Evolutionary conservation across 1,284 basidiomycete species (phyloP), one percentile per base, ranked within the genome.

Genomic region (Fistulinella cinereoalba): DNA sequence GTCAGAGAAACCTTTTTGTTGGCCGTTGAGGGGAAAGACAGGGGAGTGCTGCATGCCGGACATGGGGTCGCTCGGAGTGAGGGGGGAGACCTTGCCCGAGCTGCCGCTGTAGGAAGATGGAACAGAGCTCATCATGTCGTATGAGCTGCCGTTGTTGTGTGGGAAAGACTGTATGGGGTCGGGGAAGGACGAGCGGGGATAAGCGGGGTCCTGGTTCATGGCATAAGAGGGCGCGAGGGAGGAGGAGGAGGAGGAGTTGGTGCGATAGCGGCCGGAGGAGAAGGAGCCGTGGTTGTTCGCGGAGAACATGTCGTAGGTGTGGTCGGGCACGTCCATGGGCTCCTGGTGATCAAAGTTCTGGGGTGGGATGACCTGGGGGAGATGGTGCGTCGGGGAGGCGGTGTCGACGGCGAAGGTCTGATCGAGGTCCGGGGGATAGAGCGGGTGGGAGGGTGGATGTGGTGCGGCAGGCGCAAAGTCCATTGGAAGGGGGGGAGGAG

Each of bases 61-160:
- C 46, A 79, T 77, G 37, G 80, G 69, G 63, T 88, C 85, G 56
- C 65, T 81, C 32, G 84, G 85, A 6, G 83, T 84, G 38, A 86
- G 71, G 0, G 85, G 85, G 15, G 86, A 88, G 39, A 82, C 80
- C 64, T 86, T 86, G 52, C 83, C 83, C 49, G 80, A 83, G 66
- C 73, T 76, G 31, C 60, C 56, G 58, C 80, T 75, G 40, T 72
- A 80, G 2, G 82, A 82, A 10, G 75, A 75, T 22, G 78, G 71
- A n/a, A 84, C 67, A 52, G 74, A 75, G 62, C 68, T 71, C 58
- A 85, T 80, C 56, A 84, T 75, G 63, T 83, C 81, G 68, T 84
- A 87, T 3, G 79, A 72, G 59, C 72, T 72, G 44, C 70, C 60
- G 54, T 69, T 76, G 12, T 72, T 68, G 39, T 71, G 69, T 25